Evolutionary conservation across 441 rosid genomes (phyloP).

Genomic region (Populus hybrid): DNA sequence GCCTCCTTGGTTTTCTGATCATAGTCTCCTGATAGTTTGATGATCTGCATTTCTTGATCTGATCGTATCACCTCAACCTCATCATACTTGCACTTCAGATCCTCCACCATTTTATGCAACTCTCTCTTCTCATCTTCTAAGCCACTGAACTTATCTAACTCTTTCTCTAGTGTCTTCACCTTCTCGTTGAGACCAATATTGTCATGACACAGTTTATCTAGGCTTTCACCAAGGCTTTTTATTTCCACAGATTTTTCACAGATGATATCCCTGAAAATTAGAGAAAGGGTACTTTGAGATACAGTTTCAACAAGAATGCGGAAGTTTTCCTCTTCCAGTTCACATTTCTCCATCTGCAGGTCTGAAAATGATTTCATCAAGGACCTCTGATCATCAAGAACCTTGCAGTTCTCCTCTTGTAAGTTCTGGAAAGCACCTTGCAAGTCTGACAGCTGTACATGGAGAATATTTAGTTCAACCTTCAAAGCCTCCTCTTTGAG

Average conservation of each 20-base stretch:
- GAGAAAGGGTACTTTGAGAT: too few species aligned
- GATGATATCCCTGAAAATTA: constrained; percentile 47
- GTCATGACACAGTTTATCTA: constrained; percentile 39
- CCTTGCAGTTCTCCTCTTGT: constrained; percentile 48
- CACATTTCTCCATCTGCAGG: constrained; percentile 46
- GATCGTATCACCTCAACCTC: constrained; percentile 46
- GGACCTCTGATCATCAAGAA: constrained; percentile 44
- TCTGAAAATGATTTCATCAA: constrained; percentile 40
- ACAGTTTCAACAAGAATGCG: too few species aligned
- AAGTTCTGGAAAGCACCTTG: constrained; percentile 40
- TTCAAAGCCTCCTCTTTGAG: constrained; percentile 53
- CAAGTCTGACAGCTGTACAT: constrained; percentile 40
- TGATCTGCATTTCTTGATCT: constrained; percentile 49
- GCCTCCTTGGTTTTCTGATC: constrained; percentile 47
- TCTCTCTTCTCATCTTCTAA: constrained; percentile 43
- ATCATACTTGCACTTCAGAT: constrained; percentile 49
- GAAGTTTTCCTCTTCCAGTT: constrained; percentile 56
- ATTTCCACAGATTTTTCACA: constrained; percentile 46
- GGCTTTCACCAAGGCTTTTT: constrained; percentile 37
- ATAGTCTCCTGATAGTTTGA: constrained; percentile 47
- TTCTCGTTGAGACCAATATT: constrained; percentile 57
- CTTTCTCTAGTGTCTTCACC: constrained; percentile 38
- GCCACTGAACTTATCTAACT: constrained; percentile 40
- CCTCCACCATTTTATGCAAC: constrained; percentile 44
- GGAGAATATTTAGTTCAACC: constrained; percentile 49